Base-by-base conservation (phyloP, 257 asterid genomes). In the Schizonepeta tenuifolia region DNA sequence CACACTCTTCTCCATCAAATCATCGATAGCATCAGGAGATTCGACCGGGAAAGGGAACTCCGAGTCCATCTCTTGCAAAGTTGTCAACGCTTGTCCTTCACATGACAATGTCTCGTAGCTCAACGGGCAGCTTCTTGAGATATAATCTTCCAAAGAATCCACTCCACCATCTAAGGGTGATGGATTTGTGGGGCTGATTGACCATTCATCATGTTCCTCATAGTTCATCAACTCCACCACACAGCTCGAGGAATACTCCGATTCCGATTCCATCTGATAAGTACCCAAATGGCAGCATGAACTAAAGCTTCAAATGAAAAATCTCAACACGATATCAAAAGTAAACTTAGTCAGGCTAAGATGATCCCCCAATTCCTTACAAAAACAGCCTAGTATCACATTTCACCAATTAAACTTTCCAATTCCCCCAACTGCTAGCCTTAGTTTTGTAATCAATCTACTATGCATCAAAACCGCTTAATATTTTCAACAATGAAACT, bases 191-290 rank as follows among this genome's bases (percentile, higher is more conserved):
- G 85, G 89, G 74, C 75, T 78, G 33, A 40, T 77, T 70, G 83
- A 82, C 86, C 86, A 89, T 62, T 86, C 91, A 31, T 81, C 78
- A 68, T 60, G 79, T 2, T 75, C 67, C 69, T 87, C 94, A 11
- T 82, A 82, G 69, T 77, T 80, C 81, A 81, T 77, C 54, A 83
- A 28, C 53, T 87, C 96, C 5, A 74, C 65, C 4, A 68, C 75
- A 64, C 49, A 76, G 71, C 63, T 58, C 33, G 59, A 73, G 0
- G 82, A 70, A 40, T 82, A 79, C 64, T 84, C 91, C 24, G 69
- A 55, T 56, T 41, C 73, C 26, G 82, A 72, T 9, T 82, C 95
- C 79, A 65, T 70, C 72, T 68, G 69, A 69, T 77, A 66, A 79
- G 72, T 61, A 67, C 53, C 61, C 33, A 72, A 31, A 24, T 24